Evolutionary conservation across 305 asterid species (phyloP), one percentile per base, ranked within the genome.

Genomic region (Coffea humblotiana): DNA sequence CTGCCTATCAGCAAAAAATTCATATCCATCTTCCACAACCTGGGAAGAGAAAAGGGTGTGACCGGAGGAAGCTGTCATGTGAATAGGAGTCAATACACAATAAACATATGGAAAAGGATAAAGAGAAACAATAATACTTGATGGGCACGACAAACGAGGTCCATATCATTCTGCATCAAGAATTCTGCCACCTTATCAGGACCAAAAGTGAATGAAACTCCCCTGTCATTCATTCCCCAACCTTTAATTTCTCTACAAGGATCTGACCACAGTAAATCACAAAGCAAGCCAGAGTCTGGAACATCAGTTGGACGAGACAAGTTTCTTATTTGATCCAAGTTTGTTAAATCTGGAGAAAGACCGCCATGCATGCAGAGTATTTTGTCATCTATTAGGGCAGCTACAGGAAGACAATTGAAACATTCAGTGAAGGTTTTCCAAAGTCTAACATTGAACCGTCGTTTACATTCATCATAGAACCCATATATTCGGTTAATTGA

Each of bases 11-110:
- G 94, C 93, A 12, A 92, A 92, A 70, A 92, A 91, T 47, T 91
- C 97, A 88, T 92, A 92, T 69, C 97, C 97, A 82, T 92, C 97
- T 83, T 92, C 97, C 66, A 92, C 94, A 74, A 92, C 97, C 97
- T 92, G 85, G 63, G 56, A 81, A 83, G 75, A 25, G 23, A 14
- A 56, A 45, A 54, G 23, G 70, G 13, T 29, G 25, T 15, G 60
- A 35, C 52, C 32, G 18, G 18, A 69, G 37, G 51, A 81, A 69
- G 79, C 64, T 77, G 78, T 25, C 25, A 56, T 64, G 35, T 72
- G 65, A 75, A 79, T 64, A 47, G 74, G 69, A 56, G 37, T 8
- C 48, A 32, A 32, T 73, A 58, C 78, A 43, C 35, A 60, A 15
- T 19, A 32, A 54, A 19, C 6, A 49, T 48, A 49, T 72, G 74